Evolutionary conservation across 2,329 filamentous ascomycete species (phyloP).

Genomic region (Botrytis pseudocinerea): DNA sequence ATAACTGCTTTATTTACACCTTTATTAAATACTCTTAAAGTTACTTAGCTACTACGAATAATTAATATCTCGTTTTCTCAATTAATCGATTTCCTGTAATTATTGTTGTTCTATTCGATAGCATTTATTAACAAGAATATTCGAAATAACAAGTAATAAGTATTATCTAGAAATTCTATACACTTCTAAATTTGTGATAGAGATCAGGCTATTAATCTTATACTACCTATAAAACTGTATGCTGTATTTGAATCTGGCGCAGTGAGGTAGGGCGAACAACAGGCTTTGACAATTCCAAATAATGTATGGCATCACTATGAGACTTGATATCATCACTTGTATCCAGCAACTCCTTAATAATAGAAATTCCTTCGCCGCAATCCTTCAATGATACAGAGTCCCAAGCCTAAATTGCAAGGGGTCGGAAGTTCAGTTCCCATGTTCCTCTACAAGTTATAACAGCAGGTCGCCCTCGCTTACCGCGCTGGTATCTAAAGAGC

Average conservation of each 20-base stretch:
- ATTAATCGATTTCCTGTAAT: no score
- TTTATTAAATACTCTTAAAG: no score
- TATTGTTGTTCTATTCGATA: no score
- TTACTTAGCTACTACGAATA: no score
- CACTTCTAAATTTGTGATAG: no score
- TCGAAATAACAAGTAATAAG: no score
- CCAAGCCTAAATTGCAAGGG: neutral
- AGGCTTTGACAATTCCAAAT: neutral
- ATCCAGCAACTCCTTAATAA: neutral
- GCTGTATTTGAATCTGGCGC: neutral
- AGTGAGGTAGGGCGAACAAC: neutral
- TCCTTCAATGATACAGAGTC: neutral
- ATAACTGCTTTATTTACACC: no score
- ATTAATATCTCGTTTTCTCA: no score
- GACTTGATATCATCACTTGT: neutral
- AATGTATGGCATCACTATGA: neutral
- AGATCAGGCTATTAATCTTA: neutral
- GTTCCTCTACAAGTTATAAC: neutral
- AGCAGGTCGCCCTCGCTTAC: neutral
- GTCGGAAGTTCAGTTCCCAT: neutral
- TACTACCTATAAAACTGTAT: neutral
- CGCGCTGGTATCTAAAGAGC: neutral
- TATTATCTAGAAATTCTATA: no score
- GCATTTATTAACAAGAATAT: no score
- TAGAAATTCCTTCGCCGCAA: neutral